phyloP scores from a whole-genome alignment of 441 rosid species.

The Populus hybrid region DNA sequence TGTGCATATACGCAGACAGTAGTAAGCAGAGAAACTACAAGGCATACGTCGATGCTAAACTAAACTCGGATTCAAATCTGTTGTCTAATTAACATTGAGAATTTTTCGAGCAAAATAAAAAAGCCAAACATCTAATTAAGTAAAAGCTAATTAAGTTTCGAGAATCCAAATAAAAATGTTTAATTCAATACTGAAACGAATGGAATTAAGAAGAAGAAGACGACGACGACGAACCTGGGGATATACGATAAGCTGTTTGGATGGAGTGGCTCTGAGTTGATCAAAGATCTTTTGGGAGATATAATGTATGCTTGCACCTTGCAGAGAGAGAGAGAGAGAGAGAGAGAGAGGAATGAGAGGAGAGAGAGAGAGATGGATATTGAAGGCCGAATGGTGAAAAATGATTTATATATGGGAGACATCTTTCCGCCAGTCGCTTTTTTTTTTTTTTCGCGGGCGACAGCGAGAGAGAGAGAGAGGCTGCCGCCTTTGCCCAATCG shows the following conservation, averaged over 20 bases:
- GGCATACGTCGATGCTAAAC: background rate
- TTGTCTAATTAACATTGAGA: background rate
- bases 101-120: too few relatives aligned
- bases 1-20: background rate
- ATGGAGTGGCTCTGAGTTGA: background rate
- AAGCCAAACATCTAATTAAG: background rate
- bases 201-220: background rate
- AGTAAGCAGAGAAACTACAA: background rate
- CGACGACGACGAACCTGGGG: background rate
- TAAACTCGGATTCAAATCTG: background rate
- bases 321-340: background rate
- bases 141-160: background rate
- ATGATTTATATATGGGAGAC: slow-evolving; percentile 11
- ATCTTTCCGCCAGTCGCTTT: background rate
- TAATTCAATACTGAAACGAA: background rate
- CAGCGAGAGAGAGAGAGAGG: slow-evolving; percentile 1
- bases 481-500: slow-evolving; percentile 38
- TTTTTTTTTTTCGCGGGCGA: slow-evolving; percentile 23
- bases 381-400: background rate
- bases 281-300: background rate
- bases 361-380: background rate
- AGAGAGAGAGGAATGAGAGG: slow-evolving; percentile 1
- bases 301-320: background rate
- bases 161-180: too few relatives aligned
- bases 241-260: background rate